phyloP scores from a whole-genome alignment of 164 flowering plant genomes.

The Stephania yunnanensis region DNA sequence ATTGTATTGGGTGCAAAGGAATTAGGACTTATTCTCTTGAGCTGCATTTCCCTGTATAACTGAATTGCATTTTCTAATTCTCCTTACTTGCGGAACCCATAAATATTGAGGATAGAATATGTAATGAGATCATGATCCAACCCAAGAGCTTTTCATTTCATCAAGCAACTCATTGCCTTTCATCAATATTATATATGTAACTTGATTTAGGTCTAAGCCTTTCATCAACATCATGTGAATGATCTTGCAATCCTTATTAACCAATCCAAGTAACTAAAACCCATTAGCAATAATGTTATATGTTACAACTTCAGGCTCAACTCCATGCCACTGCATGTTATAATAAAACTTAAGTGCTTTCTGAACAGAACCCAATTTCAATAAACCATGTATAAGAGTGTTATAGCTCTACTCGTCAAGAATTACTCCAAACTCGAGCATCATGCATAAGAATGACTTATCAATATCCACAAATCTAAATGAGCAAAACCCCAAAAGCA shows the following conservation, averaged over 20 bases:
- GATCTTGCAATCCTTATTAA: conserved; percentile 34
- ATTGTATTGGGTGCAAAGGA: conserved; percentile 35
- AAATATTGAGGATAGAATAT: conserved; percentile 53
- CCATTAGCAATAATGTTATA: conserved; percentile 61
- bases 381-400: conserved; percentile 70
- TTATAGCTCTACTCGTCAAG: conserved; percentile 68
- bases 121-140: conserved; percentile 45
- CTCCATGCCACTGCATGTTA: conserved; percentile 58
- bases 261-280: conserved; percentile 41
- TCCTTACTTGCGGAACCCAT: conserved; percentile 62
- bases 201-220: conserved; percentile 38
- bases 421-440: conserved; percentile 53
- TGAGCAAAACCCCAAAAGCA: conserved; percentile 55
- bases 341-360: conserved; percentile 48
- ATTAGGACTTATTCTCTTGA: conserved; percentile 38
- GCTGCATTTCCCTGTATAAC: conserved; percentile 42
- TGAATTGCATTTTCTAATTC: conserved; percentile 40
- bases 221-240: conserved; percentile 33
- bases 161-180: conserved; percentile 45
- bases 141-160: conserved; percentile 44
- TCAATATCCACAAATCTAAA: conserved; percentile 52
- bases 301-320: conserved; percentile 59
- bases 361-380: conserved; percentile 52
- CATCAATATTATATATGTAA: conserved; percentile 48
- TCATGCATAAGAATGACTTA: conserved; percentile 53